Conservation (phyloP, 129 eudicot genomes). For the Pulicaria dysenterica region DNA sequence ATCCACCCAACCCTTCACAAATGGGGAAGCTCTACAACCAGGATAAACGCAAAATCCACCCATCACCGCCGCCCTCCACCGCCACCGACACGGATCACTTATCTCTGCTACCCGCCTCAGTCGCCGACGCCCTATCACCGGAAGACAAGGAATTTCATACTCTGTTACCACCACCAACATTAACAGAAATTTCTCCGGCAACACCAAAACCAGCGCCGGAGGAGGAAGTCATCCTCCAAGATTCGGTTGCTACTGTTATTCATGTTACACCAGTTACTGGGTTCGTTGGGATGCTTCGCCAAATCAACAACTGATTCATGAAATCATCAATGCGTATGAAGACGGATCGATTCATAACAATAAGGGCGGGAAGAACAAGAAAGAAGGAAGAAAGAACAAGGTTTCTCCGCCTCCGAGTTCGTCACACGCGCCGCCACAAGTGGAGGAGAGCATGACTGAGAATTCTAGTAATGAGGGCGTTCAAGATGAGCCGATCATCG, state of each 20-base stretch:
- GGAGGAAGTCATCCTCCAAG: constrained; percentile 41
- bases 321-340: constrained; percentile 66
- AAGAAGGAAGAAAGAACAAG: constrained; percentile 38
- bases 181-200: constrained; percentile 23
- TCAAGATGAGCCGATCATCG: too few species aligned
- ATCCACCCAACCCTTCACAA: constrained; percentile 32
- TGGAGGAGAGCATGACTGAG: constrained; percentile 10
- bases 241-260: constrained; percentile 65
- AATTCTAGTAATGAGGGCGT: neutral
- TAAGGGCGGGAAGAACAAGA: constrained; percentile 51
- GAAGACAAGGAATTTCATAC: constrained; percentile 64
- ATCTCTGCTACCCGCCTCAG: constrained; percentile 50
- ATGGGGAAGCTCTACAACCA: constrained; percentile 75
- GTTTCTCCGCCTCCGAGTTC: neutral
- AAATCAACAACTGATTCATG: constrained; percentile 68
- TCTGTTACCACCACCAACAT: constrained; percentile 31
- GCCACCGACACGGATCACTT: constrained; percentile 34
- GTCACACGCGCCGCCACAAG: constrained; percentile 24
- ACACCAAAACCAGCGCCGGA: constrained; percentile 12
- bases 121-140: constrained; percentile 54
- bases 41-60: constrained; percentile 62
- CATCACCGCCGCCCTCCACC: constrained; percentile 53
- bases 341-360: constrained; percentile 41
- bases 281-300: constrained; percentile 74
- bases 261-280: constrained; percentile 78